Evolutionary conservation across 2,329 filamentous ascomycete species (phyloP).

Genomic region (Verticillium nonalfalfae): DNA sequence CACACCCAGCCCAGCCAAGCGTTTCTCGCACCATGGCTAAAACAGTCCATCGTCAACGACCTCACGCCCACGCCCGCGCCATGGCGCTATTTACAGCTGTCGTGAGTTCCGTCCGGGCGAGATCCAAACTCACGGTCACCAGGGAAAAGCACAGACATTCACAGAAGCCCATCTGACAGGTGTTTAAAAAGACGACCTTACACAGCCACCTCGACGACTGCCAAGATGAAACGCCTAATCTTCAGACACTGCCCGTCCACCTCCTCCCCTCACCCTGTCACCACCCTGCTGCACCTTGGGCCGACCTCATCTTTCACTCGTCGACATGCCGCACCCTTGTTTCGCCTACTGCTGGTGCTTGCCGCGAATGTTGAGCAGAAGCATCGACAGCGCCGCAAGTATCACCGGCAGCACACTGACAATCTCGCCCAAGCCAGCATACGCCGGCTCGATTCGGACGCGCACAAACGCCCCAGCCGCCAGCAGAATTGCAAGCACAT

Average conservation of each 20-base stretch:
- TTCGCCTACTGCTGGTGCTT: neutral
- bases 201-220: neutral
- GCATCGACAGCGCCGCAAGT: slow-evolving; percentile 20
- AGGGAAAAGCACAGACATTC: neutral
- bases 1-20: neutral
- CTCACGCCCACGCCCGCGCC: neutral
- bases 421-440: slow-evolving; percentile 58
- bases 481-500: slow-evolving; percentile 52
- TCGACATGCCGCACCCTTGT: neutral
- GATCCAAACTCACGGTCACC: neutral
- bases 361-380: slow-evolving; percentile 10
- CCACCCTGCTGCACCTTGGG: neutral
- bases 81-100: too few relatives aligned
- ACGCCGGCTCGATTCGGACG: slow-evolving; percentile 39
- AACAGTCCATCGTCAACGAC: neutral
- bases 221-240: neutral
- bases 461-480: slow-evolving; percentile 52
- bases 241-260: neutral
- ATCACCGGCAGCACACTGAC: slow-evolving; percentile 61
- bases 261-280: neutral
- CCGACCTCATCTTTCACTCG: neutral
- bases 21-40: neutral
- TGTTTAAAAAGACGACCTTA: neutral
- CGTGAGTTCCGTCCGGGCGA: too few relatives aligned
- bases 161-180: neutral